Percentiles rank a stretch among this genome's conserved stretches.
phyloP scores from a whole-genome alignment of 345 rosid genomes.

The Pistacia vera region DNA sequence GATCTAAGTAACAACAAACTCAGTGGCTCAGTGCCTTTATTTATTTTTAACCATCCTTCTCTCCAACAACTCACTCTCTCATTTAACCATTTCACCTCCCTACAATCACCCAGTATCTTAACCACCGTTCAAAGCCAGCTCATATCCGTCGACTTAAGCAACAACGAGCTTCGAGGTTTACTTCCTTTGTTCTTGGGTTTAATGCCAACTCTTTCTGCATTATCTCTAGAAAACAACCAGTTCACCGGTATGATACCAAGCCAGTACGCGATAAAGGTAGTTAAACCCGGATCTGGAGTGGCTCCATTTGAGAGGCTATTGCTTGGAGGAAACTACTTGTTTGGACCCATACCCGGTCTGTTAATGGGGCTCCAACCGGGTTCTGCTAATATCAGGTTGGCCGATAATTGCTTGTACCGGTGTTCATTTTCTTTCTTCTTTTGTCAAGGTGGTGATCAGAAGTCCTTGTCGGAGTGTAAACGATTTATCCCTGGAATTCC shows the following conservation, averaged over 20 bases:
- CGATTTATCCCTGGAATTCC: slow-evolving; percentile 53
- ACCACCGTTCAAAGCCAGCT: slow-evolving; percentile 47
- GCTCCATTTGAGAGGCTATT: slow-evolving; percentile 65
- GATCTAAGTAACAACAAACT: slow-evolving; percentile 76
- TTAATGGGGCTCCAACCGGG: slow-evolving; percentile 65
- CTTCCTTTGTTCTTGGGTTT: slow-evolving; percentile 50
- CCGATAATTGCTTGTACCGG: slow-evolving; percentile 68
- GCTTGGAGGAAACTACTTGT: slow-evolving; percentile 85
- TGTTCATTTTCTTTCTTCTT: slow-evolving; percentile 75
- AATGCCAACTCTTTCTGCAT: slow-evolving; percentile 54
- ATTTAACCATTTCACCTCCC: slow-evolving; percentile 59
- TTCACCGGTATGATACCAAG: slow-evolving; percentile 63
- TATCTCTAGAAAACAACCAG: slow-evolving; percentile 50
- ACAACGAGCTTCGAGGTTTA: slow-evolving; percentile 46
- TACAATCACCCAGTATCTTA: slow-evolving; percentile 44
- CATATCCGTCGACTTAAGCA: slow-evolving; percentile 53
- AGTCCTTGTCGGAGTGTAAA: slow-evolving; percentile 65
- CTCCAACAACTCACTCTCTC: slow-evolving; percentile 84
- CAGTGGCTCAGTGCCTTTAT: slow-evolving; percentile 48
- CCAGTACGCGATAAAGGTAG: slow-evolving; percentile 52
- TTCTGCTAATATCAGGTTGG: slow-evolving; percentile 54
- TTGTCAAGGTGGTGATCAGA: slow-evolving; percentile 75
- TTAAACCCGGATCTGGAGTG: slow-evolving; percentile 44
- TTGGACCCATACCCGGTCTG: slow-evolving; percentile 71
- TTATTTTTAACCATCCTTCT: slow-evolving; percentile 62